Conservation (phyloP, 768 basidiomycete species). For the Kwoniella dejecticola region DNA sequence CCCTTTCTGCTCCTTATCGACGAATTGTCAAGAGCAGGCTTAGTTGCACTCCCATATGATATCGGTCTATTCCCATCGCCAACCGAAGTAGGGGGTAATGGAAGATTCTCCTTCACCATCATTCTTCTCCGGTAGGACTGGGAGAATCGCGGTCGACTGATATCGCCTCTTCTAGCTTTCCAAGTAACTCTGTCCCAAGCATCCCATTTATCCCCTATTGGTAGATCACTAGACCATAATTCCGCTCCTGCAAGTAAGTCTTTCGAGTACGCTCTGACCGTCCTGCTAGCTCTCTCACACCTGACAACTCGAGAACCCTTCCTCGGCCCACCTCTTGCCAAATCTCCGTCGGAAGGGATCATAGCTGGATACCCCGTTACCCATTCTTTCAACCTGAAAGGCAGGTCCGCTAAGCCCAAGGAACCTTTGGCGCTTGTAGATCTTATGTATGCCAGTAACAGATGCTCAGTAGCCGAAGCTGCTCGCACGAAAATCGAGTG, state of each 20-base stretch:
- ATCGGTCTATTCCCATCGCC: slow-evolving; percentile 4
- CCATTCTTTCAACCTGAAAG: slow-evolving; percentile 86
- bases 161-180: slow-evolving; percentile 19
- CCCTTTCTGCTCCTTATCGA: background rate
- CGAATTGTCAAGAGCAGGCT: slow-evolving; percentile 2
- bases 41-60: slow-evolving; percentile 18
- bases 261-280: slow-evolving; percentile 81
- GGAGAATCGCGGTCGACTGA: slow-evolving; percentile 36
- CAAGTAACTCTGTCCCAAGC: slow-evolving; percentile 46
- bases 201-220: slow-evolving; percentile 30
- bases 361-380: slow-evolving; percentile 84
- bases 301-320: slow-evolving; percentile 76
- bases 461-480: slow-evolving; percentile 85
- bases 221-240: slow-evolving; percentile 43
- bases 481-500: slow-evolving; percentile 76
- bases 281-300: slow-evolving; percentile 73
- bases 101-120: slow-evolving; percentile 37
- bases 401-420: slow-evolving; percentile 55
- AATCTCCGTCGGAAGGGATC: slow-evolving; percentile 62
- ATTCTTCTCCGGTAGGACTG: slow-evolving; percentile 26
- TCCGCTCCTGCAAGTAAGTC: slow-evolving; percentile 71
- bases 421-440: slow-evolving; percentile 65
- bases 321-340: slow-evolving; percentile 65
- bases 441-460: slow-evolving; percentile 86
- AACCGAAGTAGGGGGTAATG: slow-evolving; percentile 20